Evolutionary conservation across 257 asterid genomes (phyloP), one percentile per base, ranked within the genome.

Genomic region (Solanum chilense): DNA sequence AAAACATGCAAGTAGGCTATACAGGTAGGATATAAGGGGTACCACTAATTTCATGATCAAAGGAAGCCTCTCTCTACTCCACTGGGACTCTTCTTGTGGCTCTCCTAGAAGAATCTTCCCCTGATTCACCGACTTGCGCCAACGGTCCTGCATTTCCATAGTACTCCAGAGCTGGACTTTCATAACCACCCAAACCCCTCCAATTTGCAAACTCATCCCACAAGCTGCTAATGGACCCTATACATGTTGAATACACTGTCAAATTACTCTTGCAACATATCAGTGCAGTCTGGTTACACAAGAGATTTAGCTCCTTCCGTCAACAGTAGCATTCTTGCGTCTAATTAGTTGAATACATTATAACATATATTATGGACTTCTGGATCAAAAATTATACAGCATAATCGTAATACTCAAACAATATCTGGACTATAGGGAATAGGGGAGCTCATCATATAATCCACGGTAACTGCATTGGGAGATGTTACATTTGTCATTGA

Each of bases 121-220:
- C 85, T 16, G 68, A 47, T 75, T 66, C 90, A 29, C 76, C 83
- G 18, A 85, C 88, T 42, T 89, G 86, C 35, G 76, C 90, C 8
- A 85, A 88, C 11, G 88, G 82, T 33, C 88, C 91, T 45, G 70
- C 85, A 27, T 91, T 56, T 83, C 89, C 94, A 6, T 25, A 82
- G 81, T 91, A 87, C 68, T 93, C 97, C 4, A 90, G 88, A 25
- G 91, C 74, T 4, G 92, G 93, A 88, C 88, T 85, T 85, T 92
- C 91, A 93, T 94, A 92, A 58, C 91, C 95, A 82, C 89, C 94
- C 92, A 92, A 90, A 25, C 91, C 86, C 49, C 82, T 90, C 97
- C 95, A 93, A 62, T 77, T 84, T 6, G 89, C 92, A 86, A 91
- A 88, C 33, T 93, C 93, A 71, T 92, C 92, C 98, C 96, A 94